phyloP scores from a whole-genome alignment of 1,284 basidiomycete genomes.

The Ustilago crameri region DNA sequence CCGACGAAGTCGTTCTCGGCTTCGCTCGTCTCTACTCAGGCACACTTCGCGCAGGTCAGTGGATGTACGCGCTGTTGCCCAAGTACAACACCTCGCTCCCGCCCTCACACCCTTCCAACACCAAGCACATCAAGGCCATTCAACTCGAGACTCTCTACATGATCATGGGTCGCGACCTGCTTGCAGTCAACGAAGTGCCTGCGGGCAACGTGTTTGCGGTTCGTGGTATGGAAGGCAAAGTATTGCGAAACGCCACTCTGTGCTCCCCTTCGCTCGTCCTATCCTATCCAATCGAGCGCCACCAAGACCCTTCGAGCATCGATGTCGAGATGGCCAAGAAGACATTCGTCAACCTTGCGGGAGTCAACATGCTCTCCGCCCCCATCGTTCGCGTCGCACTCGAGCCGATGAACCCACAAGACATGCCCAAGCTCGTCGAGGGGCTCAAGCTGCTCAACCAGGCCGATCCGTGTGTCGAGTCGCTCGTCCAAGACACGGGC shows the following conservation, averaged over 20 bases:
- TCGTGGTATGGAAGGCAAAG: constrained; percentile 86
- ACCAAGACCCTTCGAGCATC: constrained; percentile 24
- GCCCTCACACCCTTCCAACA: constrained; percentile 75
- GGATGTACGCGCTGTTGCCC: constrained; percentile 80
- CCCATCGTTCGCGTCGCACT: constrained; percentile 96
- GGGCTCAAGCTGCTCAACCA: constrained; percentile 91
- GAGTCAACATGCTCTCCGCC: constrained; percentile 69
- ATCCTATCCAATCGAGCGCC: constrained; percentile 31
- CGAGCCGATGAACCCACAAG: constrained; percentile 83
- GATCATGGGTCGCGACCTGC: constrained; percentile 97
- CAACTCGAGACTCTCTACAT: constrained; percentile 84
- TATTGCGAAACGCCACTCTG: constrained; percentile 89
- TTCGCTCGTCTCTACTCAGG: constrained; percentile 96
- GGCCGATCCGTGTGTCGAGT: constrained; percentile 96
- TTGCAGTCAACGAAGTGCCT: constrained; percentile 82
- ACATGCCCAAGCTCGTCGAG: constrained; percentile 89
- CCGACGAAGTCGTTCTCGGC: constrained; percentile 72
- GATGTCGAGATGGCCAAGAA: constrained; percentile 18
- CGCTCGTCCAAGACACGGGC: constrained; percentile 94
- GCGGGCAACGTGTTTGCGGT: constrained; percentile 97
- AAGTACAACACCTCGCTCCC: constrained; percentile 82
- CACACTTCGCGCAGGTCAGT: constrained; percentile 76
- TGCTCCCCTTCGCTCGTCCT: constrained; percentile 72
- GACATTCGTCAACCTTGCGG: constrained; percentile 61
- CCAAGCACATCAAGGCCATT: constrained; percentile 76